A percentile compares a stretch with the other conserved stretches of the same genome.
phyloP scores from a whole-genome alignment of 352 stramenopile species.

The Phytopythium sindhum region DNA sequence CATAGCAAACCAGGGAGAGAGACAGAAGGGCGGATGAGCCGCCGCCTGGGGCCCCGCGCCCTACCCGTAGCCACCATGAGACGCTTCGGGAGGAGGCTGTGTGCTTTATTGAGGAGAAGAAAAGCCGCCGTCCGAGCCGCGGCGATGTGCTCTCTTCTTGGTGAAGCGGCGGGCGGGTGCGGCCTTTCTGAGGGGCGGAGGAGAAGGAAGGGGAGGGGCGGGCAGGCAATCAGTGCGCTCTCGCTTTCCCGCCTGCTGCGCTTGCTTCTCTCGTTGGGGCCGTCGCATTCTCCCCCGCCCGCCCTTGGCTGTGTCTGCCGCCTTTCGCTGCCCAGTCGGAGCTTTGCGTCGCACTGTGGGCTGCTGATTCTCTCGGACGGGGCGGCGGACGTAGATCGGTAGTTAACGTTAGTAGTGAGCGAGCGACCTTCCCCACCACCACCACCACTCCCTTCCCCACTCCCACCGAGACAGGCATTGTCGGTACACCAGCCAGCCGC shows the following conservation, averaged over 20 bases:
- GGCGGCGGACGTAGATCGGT: neutral
- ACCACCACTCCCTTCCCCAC: neutral
- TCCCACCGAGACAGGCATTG: neutral
- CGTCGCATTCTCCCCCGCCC: neutral
- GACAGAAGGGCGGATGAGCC: neutral
- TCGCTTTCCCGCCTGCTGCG: neutral
- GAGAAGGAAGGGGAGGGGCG: neutral
- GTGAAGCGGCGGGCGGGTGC: neutral
- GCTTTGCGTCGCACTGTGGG: neutral
- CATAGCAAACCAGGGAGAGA: neutral
- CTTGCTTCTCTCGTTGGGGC: neutral
- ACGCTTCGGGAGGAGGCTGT: neutral
- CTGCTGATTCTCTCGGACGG: slow-evolving; percentile 1
- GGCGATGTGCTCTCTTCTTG: neutral
- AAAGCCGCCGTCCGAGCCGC: neutral
- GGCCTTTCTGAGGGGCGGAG: neutral
- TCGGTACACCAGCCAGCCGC: neutral
- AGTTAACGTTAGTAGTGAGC: too few relatives aligned
- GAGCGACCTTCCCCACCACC: neutral
- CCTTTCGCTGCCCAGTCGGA: neutral
- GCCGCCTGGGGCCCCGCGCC: neutral
- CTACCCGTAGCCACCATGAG: neutral
- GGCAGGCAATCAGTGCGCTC: neutral
- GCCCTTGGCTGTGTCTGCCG: neutral
- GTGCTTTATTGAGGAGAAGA: neutral